Evolutionary conservation across 2,329 filamentous ascomycete genomes (phyloP), one percentile per base, ranked within the genome.

Genomic region (Colletotrichum destructivum): DNA sequence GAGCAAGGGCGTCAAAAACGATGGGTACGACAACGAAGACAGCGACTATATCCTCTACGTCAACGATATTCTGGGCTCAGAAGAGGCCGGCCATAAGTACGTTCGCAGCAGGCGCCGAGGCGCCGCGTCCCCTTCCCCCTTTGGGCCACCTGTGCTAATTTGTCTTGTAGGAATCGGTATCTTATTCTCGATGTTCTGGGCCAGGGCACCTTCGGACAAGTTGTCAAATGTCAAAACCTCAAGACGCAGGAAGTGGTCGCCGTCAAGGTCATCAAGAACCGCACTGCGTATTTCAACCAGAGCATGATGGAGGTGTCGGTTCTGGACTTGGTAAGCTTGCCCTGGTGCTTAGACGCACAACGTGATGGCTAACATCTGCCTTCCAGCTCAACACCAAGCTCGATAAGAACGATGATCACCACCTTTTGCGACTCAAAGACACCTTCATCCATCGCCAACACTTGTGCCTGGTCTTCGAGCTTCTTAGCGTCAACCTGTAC

Each of bases 281-380:
- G 96, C 78, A 99, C 96, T 2, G 96, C 96, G 47, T 99, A 99
- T 82, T 99, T 99, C 86, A 99, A 99, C 80, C 96, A 99, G 83
- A 98, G 96, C 82, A 99, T 99, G 96, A 99, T 99, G 96, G 96
- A 99, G 81, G 96, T 99, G 42, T 99, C 96, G 2, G 96, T 99
- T 31, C 87, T 99, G 69, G 96, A 99, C 82, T 81, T 99, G 87
- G 94, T 97, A 87, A 69, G 90, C 76, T 64, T 16, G 56, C 31
- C 51, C 40, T 63, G 13, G 42, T 23, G 35, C 38, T 21, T 40
- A 18, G 44, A 21, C n/a, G 11, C 13, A n/a, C 40, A 54, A 7
- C n/a, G 23, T 31, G 23, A 8, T 69, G 12, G 57, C 55, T 74
- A 35, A 74, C 56, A 9, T n/a, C 46, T 75, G 47, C 38, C 23